phyloP scores from a whole-genome alignment of 2,329 filamentous ascomycete species.

The Cladobotryum mycophilum region DNA sequence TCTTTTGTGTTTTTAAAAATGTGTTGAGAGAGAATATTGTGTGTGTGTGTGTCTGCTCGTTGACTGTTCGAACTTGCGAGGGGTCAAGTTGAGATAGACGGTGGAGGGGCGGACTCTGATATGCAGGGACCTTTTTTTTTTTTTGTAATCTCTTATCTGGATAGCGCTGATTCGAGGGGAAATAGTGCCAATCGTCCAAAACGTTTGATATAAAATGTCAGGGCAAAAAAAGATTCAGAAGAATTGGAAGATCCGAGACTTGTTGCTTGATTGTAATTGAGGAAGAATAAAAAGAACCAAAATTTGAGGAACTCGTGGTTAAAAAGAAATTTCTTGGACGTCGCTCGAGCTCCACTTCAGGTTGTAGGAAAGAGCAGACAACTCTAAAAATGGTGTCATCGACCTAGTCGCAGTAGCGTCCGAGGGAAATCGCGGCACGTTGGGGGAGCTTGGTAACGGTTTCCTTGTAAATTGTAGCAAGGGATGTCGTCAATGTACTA shows the following conservation, averaged over 20 bases:
- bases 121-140: slow-evolving; percentile 13
- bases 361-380: slow-evolving; percentile 7
- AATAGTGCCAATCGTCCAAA: neutral
- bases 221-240: no score
- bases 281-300: neutral
- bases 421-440: neutral
- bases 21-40: neutral
- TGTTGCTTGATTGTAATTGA: no score
- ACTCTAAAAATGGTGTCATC: slow-evolving; percentile 18
- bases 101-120: slow-evolving; percentile 1
- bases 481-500: neutral
- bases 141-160: neutral
- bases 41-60: neutral
- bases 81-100: neutral
- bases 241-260: no score
- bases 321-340: neutral
- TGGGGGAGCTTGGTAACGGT: neutral
- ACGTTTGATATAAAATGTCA: no score
- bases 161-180: neutral
- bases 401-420: slow-evolving; percentile 2
- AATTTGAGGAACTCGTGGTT: neutral
- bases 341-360: slow-evolving; percentile 3
- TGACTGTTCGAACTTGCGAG: neutral
- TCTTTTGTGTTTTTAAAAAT: neutral
- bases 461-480: neutral